These are phyloP conservation scores for Polyplosphaeria fusca DNA, from an alignment of 495 filamentous ascomycete species.

Conservation along the genomic window DNA sequence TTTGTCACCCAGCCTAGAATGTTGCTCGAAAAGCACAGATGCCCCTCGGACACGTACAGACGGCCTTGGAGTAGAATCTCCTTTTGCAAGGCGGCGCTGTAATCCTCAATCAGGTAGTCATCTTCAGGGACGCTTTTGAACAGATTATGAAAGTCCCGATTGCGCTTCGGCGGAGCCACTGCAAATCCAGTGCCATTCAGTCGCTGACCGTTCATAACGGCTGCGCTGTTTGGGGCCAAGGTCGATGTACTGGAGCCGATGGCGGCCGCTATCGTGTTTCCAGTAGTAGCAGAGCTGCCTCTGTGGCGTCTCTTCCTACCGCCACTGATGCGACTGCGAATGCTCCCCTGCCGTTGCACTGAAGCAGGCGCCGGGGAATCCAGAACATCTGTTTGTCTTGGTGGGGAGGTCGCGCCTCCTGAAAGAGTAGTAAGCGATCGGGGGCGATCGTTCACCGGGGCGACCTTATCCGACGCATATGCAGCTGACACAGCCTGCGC, in stretches of 20 bases:
- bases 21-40: slow-evolving; percentile 98
- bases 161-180: slow-evolving; percentile 91
- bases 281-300: slow-evolving; percentile 81
- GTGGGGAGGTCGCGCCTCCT: slow-evolving; percentile 45
- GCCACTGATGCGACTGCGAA: slow-evolving; percentile 70
- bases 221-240: slow-evolving; percentile 57
- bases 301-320: slow-evolving; percentile 62
- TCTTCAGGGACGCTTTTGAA: slow-evolving; percentile 98
- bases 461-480: slow-evolving; percentile 42
- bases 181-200: slow-evolving; percentile 80
- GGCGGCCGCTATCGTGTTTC: slow-evolving; percentile 64
- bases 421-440: slow-evolving; percentile 36
- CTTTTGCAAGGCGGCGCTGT: slow-evolving; percentile 90
- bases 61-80: slow-evolving; percentile 94
- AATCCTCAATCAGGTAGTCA: slow-evolving; percentile 97
- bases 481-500: slow-evolving; percentile 60
- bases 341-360: slow-evolving; percentile 71
- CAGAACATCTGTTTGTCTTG: slow-evolving; percentile 57
- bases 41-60: slow-evolving; percentile 93
- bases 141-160: slow-evolving; percentile 87
- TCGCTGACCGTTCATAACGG: slow-evolving; percentile 60
- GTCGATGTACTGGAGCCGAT: slow-evolving; percentile 63
- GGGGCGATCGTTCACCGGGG: slow-evolving; percentile 24
- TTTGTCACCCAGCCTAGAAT: slow-evolving; percentile 98
- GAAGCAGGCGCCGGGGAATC: slow-evolving; percentile 59